These are phyloP conservation scores for Sporothrix sp. DNA, from an alignment of 2,329 filamentous ascomycete species.

Conservation along the genomic window DNA sequence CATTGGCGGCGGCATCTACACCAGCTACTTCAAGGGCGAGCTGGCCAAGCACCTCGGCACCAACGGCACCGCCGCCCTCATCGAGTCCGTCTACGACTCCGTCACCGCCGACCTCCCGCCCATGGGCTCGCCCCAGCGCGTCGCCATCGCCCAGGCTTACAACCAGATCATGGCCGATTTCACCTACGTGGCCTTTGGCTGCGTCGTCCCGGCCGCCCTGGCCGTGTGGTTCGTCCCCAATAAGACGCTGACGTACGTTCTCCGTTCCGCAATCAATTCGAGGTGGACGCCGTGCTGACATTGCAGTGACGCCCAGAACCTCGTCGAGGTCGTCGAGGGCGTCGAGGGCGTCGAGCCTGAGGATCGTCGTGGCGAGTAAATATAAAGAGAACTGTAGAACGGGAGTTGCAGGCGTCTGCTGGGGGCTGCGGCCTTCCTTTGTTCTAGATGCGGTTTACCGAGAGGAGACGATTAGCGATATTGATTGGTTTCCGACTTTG, in stretches of 20 bases:
- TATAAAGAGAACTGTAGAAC: too few species aligned
- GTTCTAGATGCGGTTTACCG: too few species aligned
- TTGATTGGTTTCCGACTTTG: too few species aligned
- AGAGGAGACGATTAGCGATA: too few species aligned
- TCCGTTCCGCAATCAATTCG: not conserved
- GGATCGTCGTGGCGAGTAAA: not conserved
- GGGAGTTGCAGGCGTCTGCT: too few species aligned
- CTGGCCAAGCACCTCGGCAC: constrained; percentile 29
- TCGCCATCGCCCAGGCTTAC: constrained; percentile 26
- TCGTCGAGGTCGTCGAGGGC: not conserved
- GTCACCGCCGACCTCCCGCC: constrained; percentile 32
- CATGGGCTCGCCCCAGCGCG: constrained; percentile 32
- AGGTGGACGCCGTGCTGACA: not conserved
- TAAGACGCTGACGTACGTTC: constrained; percentile 10
- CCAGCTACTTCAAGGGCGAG: constrained; percentile 31
- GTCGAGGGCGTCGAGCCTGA: not conserved
- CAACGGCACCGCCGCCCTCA: constrained; percentile 21
- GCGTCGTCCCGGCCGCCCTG: constrained; percentile 18
- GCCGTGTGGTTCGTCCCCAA: constrained; percentile 20
- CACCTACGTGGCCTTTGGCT: constrained; percentile 22
- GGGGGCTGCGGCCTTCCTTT: too few species aligned
- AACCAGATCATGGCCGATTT: constrained; percentile 21
- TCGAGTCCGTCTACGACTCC: constrained; percentile 34
- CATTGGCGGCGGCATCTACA: constrained; percentile 41
- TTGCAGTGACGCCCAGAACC: not conserved